Base-by-base conservation (phyloP, 1,139 yeast species). In the Protomyces inundatus region DNA sequence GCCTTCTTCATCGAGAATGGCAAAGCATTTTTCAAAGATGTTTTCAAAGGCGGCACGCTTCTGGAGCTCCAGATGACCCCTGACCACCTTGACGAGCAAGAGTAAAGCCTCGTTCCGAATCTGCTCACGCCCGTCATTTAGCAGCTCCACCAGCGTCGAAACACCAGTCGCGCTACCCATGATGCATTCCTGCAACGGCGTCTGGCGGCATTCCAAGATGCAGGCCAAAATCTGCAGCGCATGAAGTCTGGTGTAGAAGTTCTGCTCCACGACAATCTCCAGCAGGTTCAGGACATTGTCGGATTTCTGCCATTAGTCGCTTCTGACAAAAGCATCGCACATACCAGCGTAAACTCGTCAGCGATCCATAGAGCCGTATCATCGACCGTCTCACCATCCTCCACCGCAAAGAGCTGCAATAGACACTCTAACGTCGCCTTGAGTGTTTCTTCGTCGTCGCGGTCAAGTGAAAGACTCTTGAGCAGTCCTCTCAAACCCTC, bases 331-430 rank as follows among this genome's bases (percentile, higher is more conserved):
- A 7, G 35, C 6, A 55, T 30, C 40, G n/a, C 35, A 6, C 70
- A 14, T 64, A 70, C 82, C 72, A 89, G 95, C 1, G 93, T 88
- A 70, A 95, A 79, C 69, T 90, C 98, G 75, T 95, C 98, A 0
- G 98, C 90, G 51, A 95, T 87, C 97, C 97, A 91, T 67, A 90
- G 77, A 0, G 97, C 88, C 69, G 95, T 88, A 71, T 90, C 96
- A 72, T 93, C 97, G 14, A 84, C 82, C 37, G 76, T 73, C 6
- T 73, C 68, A 4, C 64, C 65, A 30, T 67, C 81, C 68, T 82
- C 85, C 39, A 85, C 84, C 68, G 93, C 81, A 69, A 93, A 88
- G 61, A 95, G 77, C 54, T 91, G 86, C 65, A 93, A 75, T 14
- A 95, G 79, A 0, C 98, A 90, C 73, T 95, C 98, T 64, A 95